phyloP scores from a whole-genome alignment of 495 filamentous ascomycete genomes.

The Penicillium tannophilum region DNA sequence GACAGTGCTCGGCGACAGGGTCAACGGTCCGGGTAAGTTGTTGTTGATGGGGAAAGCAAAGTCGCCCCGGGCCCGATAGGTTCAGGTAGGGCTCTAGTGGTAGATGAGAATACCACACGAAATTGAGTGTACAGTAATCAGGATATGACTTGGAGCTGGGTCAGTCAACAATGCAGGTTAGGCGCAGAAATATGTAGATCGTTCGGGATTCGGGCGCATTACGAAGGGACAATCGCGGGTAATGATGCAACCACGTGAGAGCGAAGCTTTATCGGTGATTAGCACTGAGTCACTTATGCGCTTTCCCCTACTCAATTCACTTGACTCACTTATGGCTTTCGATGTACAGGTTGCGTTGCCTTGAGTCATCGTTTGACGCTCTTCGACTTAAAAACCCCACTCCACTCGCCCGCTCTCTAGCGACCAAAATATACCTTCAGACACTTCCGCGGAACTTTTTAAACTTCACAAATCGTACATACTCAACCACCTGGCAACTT shows the following conservation, averaged over 20 bases:
- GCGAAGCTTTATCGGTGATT: slow-evolving; percentile 28
- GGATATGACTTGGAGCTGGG: neutral
- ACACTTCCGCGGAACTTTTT: slow-evolving; percentile 17
- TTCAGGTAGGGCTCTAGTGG: slow-evolving; percentile 3
- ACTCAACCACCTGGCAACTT: slow-evolving; percentile 14
- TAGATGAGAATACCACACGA: neutral
- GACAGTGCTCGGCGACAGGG: slow-evolving; percentile 15
- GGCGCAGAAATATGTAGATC: slow-evolving; percentile 22
- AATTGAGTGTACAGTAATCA: neutral
- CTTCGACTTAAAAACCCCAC: slow-evolving; percentile 9
- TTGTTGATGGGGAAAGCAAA: slow-evolving; percentile 36
- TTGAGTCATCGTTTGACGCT: slow-evolving; percentile 22
- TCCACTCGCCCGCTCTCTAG: slow-evolving; percentile 21
- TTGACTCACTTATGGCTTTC: slow-evolving; percentile 22
- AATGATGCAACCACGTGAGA: slow-evolving; percentile 32
- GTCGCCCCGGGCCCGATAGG: slow-evolving; percentile 23
- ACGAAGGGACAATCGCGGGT: neutral
- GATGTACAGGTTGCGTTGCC: slow-evolving; percentile 27
- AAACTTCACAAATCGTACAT: slow-evolving; percentile 12
- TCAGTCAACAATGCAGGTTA: slow-evolving; percentile 5
- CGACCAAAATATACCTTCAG: slow-evolving; percentile 11
- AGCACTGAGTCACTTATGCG: slow-evolving; percentile 15
- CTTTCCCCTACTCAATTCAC: neutral
- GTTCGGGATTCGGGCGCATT: slow-evolving; percentile 18
- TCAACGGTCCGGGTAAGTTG: slow-evolving; percentile 18